Evolutionary conservation across 495 filamentous ascomycete genomes (phyloP).

Genomic region (Amphirosellinia nigrospora): DNA sequence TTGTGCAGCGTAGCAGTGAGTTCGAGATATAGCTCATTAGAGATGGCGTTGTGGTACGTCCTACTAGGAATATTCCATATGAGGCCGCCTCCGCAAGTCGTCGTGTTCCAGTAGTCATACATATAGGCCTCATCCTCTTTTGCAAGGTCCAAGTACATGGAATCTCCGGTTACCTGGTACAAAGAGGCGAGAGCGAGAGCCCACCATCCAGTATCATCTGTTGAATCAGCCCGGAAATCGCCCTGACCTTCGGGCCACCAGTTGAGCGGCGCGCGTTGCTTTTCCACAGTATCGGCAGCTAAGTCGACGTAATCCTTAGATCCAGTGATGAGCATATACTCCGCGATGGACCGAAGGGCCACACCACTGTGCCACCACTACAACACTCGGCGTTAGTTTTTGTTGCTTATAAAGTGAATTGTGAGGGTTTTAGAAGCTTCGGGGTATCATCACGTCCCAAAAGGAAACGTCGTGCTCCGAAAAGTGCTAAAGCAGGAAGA

Average conservation of each 20-base stretch:
- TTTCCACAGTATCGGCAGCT: conserved; percentile 41
- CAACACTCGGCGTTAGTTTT: no score
- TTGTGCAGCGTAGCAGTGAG: conserved; percentile 70
- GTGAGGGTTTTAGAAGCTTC: no score
- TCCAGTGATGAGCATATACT: conserved; percentile 47
- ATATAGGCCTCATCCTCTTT: conserved; percentile 64
- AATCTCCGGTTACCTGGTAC: conserved; percentile 64
- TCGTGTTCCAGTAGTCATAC: conserved; percentile 61
- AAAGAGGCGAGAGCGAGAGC: conserved; percentile 67
- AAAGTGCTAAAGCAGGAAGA: no score
- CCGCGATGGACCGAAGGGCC: conserved; percentile 45
- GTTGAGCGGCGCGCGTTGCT: conserved; percentile 39
- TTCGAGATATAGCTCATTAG: conserved; percentile 73
- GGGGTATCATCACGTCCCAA: no score
- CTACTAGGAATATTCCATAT: conserved; percentile 64
- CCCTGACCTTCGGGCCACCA: conserved; percentile 49
- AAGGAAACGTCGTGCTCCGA: no score
- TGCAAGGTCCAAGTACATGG: conserved; percentile 58
- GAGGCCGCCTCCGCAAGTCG: conserved; percentile 60
- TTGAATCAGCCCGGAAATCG: conserved; percentile 61
- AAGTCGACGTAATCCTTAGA: conserved; percentile 41
- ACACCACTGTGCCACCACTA: conserved; percentile 55
- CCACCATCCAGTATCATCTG: conserved; percentile 76
- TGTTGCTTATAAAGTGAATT: no score
- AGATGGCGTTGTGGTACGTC: conserved; percentile 69